A percentile compares a stretch with the other conserved stretches of the same genome.
Conservation (phyloP, 2,329 filamentous ascomycete genomes). For the Fusarium bulbicola region DNA sequence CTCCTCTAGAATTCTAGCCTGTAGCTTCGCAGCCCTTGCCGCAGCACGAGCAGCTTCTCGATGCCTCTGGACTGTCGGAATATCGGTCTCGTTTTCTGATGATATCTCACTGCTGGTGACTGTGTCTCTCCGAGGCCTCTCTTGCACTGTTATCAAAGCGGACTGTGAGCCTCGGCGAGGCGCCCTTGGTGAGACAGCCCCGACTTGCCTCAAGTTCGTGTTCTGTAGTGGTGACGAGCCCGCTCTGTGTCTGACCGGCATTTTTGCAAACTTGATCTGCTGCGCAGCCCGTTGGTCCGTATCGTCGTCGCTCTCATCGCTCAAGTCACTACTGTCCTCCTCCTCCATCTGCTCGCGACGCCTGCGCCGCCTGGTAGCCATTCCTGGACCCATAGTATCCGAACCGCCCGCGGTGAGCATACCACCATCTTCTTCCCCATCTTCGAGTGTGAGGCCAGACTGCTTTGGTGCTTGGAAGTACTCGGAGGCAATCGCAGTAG, state of each 20-base stretch:
- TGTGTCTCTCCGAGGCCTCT: conserved; percentile 76
- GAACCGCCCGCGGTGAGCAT: conserved; percentile 74
- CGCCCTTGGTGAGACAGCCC: conserved; percentile 57
- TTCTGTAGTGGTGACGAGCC: conserved; percentile 87
- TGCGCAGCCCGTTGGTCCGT: conserved; percentile 79
- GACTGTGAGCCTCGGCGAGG: conserved; percentile 75
- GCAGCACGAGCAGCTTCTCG: conserved; percentile 69
- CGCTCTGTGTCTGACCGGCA: conserved; percentile 86
- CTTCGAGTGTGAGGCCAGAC: conserved; percentile 70
- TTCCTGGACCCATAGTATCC: conserved; percentile 74
- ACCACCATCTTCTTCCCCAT: conserved; percentile 76
- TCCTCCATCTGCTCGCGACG: conserved; percentile 81
- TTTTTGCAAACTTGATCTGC: conserved; percentile 95
- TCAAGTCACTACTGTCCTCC: conserved; percentile 85
- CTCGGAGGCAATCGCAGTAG: conserved; percentile 81
- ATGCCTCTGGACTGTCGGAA: conserved; percentile 70
- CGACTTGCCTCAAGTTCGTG: conserved; percentile 66
- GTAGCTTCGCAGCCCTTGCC: conserved; percentile 51
- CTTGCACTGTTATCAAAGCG: conserved; percentile 74
- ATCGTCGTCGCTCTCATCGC: conserved; percentile 85
- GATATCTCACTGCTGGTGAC: conserved; percentile 86
- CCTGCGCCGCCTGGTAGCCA: conserved; percentile 72
- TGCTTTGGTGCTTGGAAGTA: conserved; percentile 80
- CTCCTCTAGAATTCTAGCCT: conserved; percentile 52
- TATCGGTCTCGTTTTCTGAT: conserved; percentile 81